Evolutionary conservation across 768 basidiomycete species (phyloP).

Genomic region (Amanita rimosa): DNA sequence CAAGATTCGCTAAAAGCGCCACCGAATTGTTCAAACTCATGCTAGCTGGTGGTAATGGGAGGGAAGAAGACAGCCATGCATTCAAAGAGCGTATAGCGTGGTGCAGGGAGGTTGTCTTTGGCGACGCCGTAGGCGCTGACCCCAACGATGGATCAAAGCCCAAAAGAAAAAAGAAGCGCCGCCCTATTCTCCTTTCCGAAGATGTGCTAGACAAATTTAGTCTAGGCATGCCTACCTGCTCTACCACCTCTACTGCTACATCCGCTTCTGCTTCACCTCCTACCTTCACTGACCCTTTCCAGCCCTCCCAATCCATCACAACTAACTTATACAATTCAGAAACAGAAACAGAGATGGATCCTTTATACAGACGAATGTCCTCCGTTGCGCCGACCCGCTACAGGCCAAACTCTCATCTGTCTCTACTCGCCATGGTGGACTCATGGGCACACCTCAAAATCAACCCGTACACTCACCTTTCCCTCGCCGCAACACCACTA

Average conservation of each 20-base stretch:
- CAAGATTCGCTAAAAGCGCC: constrained; percentile 61
- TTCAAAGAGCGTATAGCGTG: constrained; percentile 66
- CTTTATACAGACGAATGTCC: constrained; percentile 9
- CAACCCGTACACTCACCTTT: constrained; percentile 83
- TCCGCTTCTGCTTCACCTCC: neutral
- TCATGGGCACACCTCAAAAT: constrained; percentile 87
- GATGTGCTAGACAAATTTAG: constrained; percentile 85
- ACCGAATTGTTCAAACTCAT: constrained; percentile 95
- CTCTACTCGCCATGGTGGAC: constrained; percentile 96
- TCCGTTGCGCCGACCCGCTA: constrained; percentile 31
- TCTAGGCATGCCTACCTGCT: constrained; percentile 36
- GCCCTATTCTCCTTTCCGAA: constrained; percentile 75
- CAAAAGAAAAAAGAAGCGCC: constrained; percentile 17
- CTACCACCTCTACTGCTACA: too few relatives aligned
- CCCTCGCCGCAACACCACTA: constrained; percentile 89
- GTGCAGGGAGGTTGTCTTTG: constrained; percentile 73
- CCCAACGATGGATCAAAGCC: neutral
- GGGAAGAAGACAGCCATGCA: constrained; percentile 25
- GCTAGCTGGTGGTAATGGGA: constrained; percentile 44
- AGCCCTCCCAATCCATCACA: neutral
- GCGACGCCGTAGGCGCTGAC: constrained; percentile 13
- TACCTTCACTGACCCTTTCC: constrained; percentile 1
- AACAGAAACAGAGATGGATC: constrained; percentile 4
- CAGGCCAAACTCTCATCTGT: constrained; percentile 80
- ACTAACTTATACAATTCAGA: too few relatives aligned